Evolutionary conservation across 2,329 filamentous ascomycete species (phyloP).

Genomic region (Pseudogymnoascus sp.): DNA sequence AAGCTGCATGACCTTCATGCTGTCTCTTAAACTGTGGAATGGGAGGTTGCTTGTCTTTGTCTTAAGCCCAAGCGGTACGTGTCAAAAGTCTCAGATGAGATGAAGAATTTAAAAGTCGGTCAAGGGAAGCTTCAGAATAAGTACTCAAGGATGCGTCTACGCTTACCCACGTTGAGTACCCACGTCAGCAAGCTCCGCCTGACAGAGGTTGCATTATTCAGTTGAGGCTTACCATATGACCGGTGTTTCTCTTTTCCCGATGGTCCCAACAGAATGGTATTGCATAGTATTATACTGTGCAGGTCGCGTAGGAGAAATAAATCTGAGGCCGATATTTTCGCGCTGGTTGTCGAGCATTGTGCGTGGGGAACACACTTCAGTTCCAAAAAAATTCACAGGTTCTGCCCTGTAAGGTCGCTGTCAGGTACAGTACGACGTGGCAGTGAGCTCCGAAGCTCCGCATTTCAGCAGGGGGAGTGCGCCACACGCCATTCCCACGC

Average conservation of each 20-base stretch:
- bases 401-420: background rate
- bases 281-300: background rate
- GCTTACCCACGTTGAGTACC: background rate
- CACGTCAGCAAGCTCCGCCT: background rate
- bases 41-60: background rate
- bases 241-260: background rate
- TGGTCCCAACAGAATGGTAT: background rate
- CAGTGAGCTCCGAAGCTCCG: background rate
- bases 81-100: background rate
- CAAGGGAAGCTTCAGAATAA: background rate
- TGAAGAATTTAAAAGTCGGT: background rate
- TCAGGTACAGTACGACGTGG: background rate
- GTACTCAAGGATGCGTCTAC: background rate
- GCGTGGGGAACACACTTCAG: background rate
- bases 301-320: background rate
- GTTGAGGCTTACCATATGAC: background rate
- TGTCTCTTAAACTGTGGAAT: background rate
- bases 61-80: background rate
- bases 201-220: background rate
- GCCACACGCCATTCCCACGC: background rate
- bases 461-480: background rate
- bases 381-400: background rate
- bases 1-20: background rate
- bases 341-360: background rate
- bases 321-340: background rate